Percentiles rank a stretch among this genome's conserved stretches.
phyloP scores from a whole-genome alignment of 2,329 filamentous ascomycete species.

The Ceratocystis colombiana region DNA sequence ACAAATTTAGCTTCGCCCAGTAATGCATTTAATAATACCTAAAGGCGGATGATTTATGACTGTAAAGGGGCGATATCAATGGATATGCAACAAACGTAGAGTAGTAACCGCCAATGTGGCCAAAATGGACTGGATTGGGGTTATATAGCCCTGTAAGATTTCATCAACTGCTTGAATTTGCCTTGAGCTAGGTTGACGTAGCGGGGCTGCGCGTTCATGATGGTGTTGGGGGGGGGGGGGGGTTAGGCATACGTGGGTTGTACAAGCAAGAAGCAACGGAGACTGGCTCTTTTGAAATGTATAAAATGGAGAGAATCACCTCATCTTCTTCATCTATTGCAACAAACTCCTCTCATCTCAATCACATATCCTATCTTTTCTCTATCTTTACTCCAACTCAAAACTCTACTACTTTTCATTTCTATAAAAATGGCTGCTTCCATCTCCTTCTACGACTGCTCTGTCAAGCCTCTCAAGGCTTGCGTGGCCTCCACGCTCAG shows the following conservation, averaged over 20 bases:
- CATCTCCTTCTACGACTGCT: slow-evolving; percentile 17
- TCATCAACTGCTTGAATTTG: too few relatives aligned
- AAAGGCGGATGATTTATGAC: too few relatives aligned
- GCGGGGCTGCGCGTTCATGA: too few relatives aligned
- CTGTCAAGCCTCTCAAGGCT: slow-evolving; percentile 16
- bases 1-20: background rate
- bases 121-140: too few relatives aligned
- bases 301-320: background rate
- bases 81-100: too few relatives aligned
- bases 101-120: too few relatives aligned
- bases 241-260: too few relatives aligned
- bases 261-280: background rate
- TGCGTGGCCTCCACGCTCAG: background rate
- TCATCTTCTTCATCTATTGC: background rate
- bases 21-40: background rate
- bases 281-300: background rate
- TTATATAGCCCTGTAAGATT: too few relatives aligned
- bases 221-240: too few relatives aligned
- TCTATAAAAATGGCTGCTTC: slow-evolving; percentile 21
- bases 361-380: background rate
- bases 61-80: too few relatives aligned
- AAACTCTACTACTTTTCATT: background rate
- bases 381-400: background rate
- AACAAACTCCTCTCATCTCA: background rate
- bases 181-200: too few relatives aligned